Base-by-base conservation (phyloP, 176 grass and related monocot genomes). In the Chrysopogon serrulatus region DNA sequence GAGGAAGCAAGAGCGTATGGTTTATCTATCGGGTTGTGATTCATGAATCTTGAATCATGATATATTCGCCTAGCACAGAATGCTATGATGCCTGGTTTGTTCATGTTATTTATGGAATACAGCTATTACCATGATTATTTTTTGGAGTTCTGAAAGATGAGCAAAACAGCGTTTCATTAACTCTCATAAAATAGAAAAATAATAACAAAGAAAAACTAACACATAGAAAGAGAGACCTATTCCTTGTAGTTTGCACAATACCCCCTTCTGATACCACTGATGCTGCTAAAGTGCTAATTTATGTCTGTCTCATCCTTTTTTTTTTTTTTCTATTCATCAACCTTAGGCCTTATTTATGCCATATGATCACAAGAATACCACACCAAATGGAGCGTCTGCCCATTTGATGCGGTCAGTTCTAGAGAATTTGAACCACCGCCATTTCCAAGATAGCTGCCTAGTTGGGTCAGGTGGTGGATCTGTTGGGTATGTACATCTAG, bases 291-390 rank as follows among this genome's bases (percentile, higher is more conserved):
- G 36, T 21, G 68, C 6, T 68, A 44, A 73, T 73, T 27, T 33
- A 51, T 43, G 73, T 18, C 21, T 51, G 6, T 35, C 30, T 71
- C 45, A 43, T 71, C 35, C 61, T 39, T 65, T 67, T 87, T 73
- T 43, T 68, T 4, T 68, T 39, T 65, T 67, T 87, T 73, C 56
- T 68, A 4, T 73, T 21, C 16, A 68, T 83, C 35, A 83, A 80
- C 78, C 33, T 31, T 78, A 99, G 96, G 96, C 96, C 69, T 88
- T 99, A 64, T 99, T 99, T 87, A 94, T 96, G 96, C 93, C 96
- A 78, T 99, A 99, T 85, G 96, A 99, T 90, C 96, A 99, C 87
- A 99, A 96, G 80, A 96, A 96, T 89, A 87, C 87, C 45, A 96
- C 93, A 57, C 96, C 96, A 63, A 71, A 74, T 69, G 96, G 96